Evolutionary conservation across 805 yeast genomes (phyloP).

Genomic region (Tetrapisispora iriomotensis): DNA sequence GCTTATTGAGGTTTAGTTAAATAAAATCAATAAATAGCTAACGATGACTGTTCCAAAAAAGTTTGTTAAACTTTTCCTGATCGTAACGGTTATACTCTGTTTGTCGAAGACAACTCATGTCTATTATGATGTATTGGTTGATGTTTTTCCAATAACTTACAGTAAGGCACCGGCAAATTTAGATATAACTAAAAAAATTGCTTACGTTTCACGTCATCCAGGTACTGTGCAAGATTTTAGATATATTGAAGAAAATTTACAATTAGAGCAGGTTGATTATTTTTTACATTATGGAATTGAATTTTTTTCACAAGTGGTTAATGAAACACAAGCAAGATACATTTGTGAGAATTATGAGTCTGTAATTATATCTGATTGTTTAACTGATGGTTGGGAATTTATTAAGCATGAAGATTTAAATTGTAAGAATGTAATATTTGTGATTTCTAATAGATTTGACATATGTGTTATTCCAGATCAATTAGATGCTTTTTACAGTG

Average conservation of each 20-base stretch:
- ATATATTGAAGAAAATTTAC: constrained; percentile 7
- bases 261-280: constrained; percentile 8
- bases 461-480: background rate
- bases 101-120: too few species aligned
- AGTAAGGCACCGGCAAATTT: background rate
- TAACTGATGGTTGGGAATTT: constrained; percentile 9
- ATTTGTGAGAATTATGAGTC: constrained; percentile 7
- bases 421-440: constrained; percentile 6
- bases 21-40: too few species aligned
- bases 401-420: constrained; percentile 4
- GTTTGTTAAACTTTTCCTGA: background rate
- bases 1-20: too few species aligned
- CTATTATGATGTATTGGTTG: too few species aligned
- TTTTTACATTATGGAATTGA: background rate
- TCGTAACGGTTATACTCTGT: background rate
- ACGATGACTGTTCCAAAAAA: too few species aligned
- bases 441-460: constrained; percentile 8
- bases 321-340: constrained; percentile 2
- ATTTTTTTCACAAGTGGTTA: background rate
- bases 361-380: constrained; percentile 7
- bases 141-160: too few species aligned
- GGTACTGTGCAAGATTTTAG: constrained; percentile 8
- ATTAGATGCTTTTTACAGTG: background rate
- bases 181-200: constrained; percentile 4
- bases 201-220: constrained; percentile 8